phyloP scores from a whole-genome alignment of 164 flowering plant genomes.

The Magnolia officinalis region DNA sequence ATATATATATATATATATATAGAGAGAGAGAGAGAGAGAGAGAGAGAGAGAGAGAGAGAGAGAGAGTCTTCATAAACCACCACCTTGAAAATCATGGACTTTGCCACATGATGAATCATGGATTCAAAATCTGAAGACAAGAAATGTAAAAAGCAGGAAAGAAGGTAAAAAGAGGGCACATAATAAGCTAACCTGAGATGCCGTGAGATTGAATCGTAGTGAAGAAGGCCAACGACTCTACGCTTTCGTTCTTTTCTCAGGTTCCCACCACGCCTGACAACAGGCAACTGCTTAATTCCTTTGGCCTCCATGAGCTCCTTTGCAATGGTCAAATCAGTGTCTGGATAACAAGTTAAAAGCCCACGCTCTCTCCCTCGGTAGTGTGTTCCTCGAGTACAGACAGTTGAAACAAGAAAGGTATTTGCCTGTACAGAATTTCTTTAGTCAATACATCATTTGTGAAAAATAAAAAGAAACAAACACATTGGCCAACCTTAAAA shows the following conservation, averaged over 20 bases:
- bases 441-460: neutral
- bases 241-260: slow-evolving; percentile 51
- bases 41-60: no score
- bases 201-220: slow-evolving; percentile 63
- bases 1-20: no score
- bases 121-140: neutral
- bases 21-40: no score
- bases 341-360: slow-evolving; percentile 87
- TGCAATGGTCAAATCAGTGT: slow-evolving; percentile 70
- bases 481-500: no score
- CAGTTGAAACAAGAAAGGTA: slow-evolving; percentile 60
- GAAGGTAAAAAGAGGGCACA: no score
- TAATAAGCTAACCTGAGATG: slow-evolving; percentile 64
- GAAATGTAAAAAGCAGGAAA: no score
- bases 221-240: slow-evolving; percentile 63
- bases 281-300: slow-evolving; percentile 91
- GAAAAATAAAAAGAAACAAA: neutral
- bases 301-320: slow-evolving; percentile 97
- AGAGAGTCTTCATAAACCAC: no score
- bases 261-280: slow-evolving; percentile 63
- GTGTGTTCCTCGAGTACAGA: slow-evolving; percentile 71
- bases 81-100: no score
- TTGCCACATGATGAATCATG: no score
- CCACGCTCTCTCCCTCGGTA: slow-evolving; percentile 80
- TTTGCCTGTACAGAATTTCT: slow-evolving; percentile 41